A percentile compares a stretch with the other conserved stretches of the same genome.
Conservation (phyloP, 257 asterid species). For the Solanum tarijense region DNA sequence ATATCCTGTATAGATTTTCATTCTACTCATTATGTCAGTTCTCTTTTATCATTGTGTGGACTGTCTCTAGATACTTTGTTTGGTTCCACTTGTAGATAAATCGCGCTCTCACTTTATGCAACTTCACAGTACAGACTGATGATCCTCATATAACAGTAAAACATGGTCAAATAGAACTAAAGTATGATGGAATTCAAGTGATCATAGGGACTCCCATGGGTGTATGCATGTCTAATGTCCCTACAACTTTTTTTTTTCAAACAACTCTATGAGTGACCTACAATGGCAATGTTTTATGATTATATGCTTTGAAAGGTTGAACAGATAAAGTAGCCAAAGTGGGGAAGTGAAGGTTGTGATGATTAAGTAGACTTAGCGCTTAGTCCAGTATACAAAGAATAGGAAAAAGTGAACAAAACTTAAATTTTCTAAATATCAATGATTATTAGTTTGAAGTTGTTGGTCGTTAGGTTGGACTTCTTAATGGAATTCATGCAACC, state of each 20-base stretch:
- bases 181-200: neutral
- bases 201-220: neutral
- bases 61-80: neutral
- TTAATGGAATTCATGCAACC: neutral
- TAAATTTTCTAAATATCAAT: neutral
- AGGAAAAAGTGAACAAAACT: neutral
- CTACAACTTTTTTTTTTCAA: neutral
- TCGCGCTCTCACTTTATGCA: neutral
- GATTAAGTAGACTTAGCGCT: conserved; percentile 7
- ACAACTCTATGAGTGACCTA: conserved; percentile 4
- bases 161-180: neutral
- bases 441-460: neutral
- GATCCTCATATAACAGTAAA: neutral
- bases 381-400: conserved; percentile 5
- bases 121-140: neutral
- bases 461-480: neutral
- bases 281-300: conserved; percentile 17
- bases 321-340: conserved; percentile 2
- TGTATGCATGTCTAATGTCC: neutral
- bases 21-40: neutral
- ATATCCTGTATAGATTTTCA: neutral
- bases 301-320: conserved; percentile 24
- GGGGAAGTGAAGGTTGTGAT: conserved; percentile 10
- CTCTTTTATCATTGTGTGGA: neutral
- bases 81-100: neutral